Evolutionary conservation across 345 rosid species (phyloP).

Genomic region (rapeseed (Brassica napus)): Da-Ae NC_063446.1:13620001-13620500

Average conservation of each 20-base stretch:
- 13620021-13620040: slow-evolving; percentile 73
- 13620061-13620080: slow-evolving; percentile 59
- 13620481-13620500: slow-evolving; percentile 57
- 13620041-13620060: slow-evolving; percentile 77
- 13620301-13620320: slow-evolving; percentile 82
- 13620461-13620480: slow-evolving; percentile 39
- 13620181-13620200: slow-evolving; percentile 62
- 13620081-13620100: slow-evolving; percentile 59
- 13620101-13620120: slow-evolving; percentile 44
- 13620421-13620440: slow-evolving; percentile 60
- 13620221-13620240: slow-evolving; percentile 57
- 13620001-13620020: slow-evolving; percentile 88
- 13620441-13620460: slow-evolving; percentile 38
- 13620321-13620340: slow-evolving; percentile 72
- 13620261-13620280: slow-evolving; percentile 79
- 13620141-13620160: slow-evolving; percentile 65
- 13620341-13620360: slow-evolving; percentile 81
- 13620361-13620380: slow-evolving; percentile 61
- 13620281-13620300: slow-evolving; percentile 68
- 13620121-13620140: slow-evolving; percentile 50
- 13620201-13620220: slow-evolving; percentile 68
- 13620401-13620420: slow-evolving; percentile 78
- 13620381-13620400: slow-evolving; percentile 79
- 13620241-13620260: slow-evolving; percentile 61
- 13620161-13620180: slow-evolving; percentile 81